These are phyloP conservation scores for Mucor indicus DNA, from an alignment of 371 early-diverging fungal species.

Conservation along the genomic window DNA sequence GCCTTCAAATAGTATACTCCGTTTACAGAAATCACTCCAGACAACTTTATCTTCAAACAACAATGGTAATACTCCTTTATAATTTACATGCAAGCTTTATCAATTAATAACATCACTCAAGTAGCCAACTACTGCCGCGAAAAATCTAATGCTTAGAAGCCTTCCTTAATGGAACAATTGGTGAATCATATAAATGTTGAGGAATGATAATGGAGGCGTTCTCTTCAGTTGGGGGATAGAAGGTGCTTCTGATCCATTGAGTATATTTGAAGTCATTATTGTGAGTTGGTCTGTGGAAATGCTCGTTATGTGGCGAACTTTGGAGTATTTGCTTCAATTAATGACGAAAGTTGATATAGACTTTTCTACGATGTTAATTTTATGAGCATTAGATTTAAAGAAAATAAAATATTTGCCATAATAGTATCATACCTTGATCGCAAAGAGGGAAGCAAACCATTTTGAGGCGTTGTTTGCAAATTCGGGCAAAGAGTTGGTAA, in stretches of 20 bases:
- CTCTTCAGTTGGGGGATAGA: too few species aligned
- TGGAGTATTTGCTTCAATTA: neutral
- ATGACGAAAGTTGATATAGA: neutral
- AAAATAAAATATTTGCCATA: neutral
- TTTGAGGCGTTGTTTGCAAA: neutral
- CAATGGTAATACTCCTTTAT: too few species aligned
- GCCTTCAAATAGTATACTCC: too few species aligned
- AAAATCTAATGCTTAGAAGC: too few species aligned
- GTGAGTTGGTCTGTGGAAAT: neutral
- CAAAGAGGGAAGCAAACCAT: neutral
- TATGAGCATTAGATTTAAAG: neutral
- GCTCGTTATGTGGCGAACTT: neutral
- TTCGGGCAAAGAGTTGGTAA: neutral
- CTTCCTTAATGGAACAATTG: too few species aligned
- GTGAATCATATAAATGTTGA: too few species aligned
- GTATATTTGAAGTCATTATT: neutral
- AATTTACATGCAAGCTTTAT: too few species aligned
- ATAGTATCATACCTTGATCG: neutral
- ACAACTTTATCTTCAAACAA: too few species aligned
- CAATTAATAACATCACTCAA: too few species aligned
- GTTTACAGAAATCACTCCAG: too few species aligned
- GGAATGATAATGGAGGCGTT: too few species aligned
- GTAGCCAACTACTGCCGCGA: too few species aligned
- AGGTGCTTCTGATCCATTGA: conserved; percentile 2
- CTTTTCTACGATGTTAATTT: neutral